A percentile compares a stretch with the other conserved stretches of the same genome.
Conservation (phyloP, 2,329 filamentous ascomycete species). For the Pseudogymnoascus sp. region DNA sequence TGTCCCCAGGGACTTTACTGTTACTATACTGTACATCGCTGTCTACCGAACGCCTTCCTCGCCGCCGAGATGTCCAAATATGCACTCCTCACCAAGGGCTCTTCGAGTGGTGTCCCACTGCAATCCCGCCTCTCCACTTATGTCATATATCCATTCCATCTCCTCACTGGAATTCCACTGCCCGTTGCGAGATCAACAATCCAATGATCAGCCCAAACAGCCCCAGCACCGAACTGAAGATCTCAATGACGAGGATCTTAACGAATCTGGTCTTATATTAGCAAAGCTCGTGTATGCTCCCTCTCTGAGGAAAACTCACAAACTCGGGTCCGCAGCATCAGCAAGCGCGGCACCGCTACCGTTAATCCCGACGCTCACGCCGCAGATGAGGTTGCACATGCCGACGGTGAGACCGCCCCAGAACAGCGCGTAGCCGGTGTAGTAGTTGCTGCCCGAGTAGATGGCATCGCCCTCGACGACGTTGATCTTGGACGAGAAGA, state of each 20-base stretch:
- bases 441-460: constrained; percentile 73
- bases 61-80: constrained; percentile 4
- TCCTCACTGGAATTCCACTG: constrained; percentile 54
- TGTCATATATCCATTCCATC: background rate
- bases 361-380: constrained; percentile 95
- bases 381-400: constrained; percentile 91
- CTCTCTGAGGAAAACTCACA: constrained; percentile 50
- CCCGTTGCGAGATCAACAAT: constrained; percentile 77
- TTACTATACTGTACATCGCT: constrained; percentile 7
- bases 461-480: constrained; percentile 55
- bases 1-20: background rate
- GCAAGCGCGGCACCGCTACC: constrained; percentile 93
- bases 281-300: background rate
- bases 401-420: constrained; percentile 94
- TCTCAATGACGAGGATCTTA: constrained; percentile 97
- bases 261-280: constrained; percentile 61
- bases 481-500: constrained; percentile 85
- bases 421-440: constrained; percentile 91
- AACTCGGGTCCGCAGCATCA: constrained; percentile 81
- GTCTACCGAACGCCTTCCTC: constrained; percentile 7
- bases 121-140: background rate
- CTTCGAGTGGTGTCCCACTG: background rate
- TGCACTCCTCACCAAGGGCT: background rate
- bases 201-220: constrained; percentile 95
- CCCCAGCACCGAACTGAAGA: constrained; percentile 95